Conservation (phyloP, 495 filamentous ascomycete genomes). For the Penicillium nucicola region DNA sequence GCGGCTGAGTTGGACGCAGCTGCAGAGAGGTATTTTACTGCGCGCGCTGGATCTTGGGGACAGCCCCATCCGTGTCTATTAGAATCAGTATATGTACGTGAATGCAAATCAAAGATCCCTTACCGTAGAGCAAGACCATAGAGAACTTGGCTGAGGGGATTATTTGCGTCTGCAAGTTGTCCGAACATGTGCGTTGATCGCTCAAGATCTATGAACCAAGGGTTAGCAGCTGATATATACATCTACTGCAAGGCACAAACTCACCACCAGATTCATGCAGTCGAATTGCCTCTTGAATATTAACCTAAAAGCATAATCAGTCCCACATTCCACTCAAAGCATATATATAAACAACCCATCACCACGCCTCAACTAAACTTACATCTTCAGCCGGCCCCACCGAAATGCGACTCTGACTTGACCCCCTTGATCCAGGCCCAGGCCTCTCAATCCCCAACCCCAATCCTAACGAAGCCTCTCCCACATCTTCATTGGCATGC, state of each 20-base stretch:
- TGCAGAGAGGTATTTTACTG: slow-evolving; percentile 76
- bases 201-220: slow-evolving; percentile 49
- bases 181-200: slow-evolving; percentile 83
- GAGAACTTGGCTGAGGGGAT: slow-evolving; percentile 91
- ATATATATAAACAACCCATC: background rate
- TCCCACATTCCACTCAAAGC: background rate
- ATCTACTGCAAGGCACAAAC: slow-evolving; percentile 10
- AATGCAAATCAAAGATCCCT: background rate
- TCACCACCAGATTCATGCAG: slow-evolving; percentile 81
- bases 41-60: slow-evolving; percentile 63
- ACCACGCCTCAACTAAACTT: slow-evolving; percentile 12
- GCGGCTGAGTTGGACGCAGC: slow-evolving; percentile 89
- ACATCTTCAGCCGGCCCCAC: slow-evolving; percentile 43
- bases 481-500: slow-evolving; percentile 11
- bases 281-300: slow-evolving; percentile 94
- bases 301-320: slow-evolving; percentile 47
- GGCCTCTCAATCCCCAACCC: slow-evolving; percentile 5
- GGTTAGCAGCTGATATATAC: background rate
- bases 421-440: slow-evolving; percentile 27
- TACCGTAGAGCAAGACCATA: slow-evolving; percentile 92
- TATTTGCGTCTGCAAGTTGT: slow-evolving; percentile 81
- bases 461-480: slow-evolving; percentile 6
- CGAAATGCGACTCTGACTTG: slow-evolving; percentile 22
- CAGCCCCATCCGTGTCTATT: slow-evolving; percentile 92
- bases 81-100: background rate